Evolutionary conservation across 306 rosid species (phyloP).

Genomic region (Cucurbita pepo): DNA sequence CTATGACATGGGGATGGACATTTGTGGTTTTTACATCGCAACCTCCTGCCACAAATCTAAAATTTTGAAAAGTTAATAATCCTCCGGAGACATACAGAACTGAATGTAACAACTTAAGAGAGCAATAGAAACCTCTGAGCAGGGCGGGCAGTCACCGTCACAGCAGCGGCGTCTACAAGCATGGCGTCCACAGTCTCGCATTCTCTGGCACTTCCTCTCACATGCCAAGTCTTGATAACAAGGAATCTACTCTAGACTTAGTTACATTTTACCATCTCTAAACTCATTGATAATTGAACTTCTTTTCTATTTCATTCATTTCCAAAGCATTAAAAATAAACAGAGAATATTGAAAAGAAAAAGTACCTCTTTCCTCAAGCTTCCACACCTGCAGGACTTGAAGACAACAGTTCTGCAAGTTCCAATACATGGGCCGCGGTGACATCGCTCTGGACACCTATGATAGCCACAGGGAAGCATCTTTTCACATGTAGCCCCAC

Average conservation of each 20-base stretch:
- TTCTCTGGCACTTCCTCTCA: constrained; percentile 75
- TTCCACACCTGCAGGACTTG: constrained; percentile 74
- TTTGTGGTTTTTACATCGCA: constrained; percentile 87
- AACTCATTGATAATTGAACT: constrained; percentile 4
- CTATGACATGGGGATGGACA: constrained; percentile 94
- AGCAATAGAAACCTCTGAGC: constrained; percentile 57
- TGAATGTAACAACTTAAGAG: constrained; percentile 1
- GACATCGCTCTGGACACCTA: constrained; percentile 82
- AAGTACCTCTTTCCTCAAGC: constrained; percentile 79
- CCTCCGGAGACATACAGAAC: constrained; percentile 4
- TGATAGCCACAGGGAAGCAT: constrained; percentile 59
- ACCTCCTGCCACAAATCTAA: constrained; percentile 81
- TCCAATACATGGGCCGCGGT: constrained; percentile 59
- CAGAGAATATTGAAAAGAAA: background rate
- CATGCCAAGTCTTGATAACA: constrained; percentile 85
- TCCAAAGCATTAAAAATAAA: background rate
- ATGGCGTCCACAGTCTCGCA: constrained; percentile 81
- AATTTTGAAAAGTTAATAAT: constrained; percentile 11
- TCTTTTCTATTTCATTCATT: background rate
- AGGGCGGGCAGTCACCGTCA: constrained; percentile 86
- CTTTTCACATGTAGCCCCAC: constrained; percentile 75
- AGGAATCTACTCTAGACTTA: constrained; percentile 72
- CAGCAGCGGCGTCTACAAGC: constrained; percentile 93
- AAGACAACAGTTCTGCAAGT: constrained; percentile 62
- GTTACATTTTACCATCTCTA: constrained; percentile 14